Evolutionary conservation across 169 alveolate genomes (phyloP).

Genomic region (Cytauxzoon felis): DNA sequence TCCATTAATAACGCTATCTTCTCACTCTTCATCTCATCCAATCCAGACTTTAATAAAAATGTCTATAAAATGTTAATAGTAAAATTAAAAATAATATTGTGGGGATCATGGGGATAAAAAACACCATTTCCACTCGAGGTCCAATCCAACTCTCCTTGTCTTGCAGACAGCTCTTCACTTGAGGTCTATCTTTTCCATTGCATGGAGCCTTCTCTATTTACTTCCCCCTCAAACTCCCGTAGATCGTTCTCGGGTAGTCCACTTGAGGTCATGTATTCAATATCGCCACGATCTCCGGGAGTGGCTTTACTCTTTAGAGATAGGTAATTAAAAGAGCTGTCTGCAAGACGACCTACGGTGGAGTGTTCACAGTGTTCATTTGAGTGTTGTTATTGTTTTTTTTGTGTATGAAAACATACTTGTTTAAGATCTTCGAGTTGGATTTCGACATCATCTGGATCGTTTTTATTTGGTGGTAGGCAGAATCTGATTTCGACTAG

Average conservation of each 20-base stretch:
- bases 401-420: slow-evolving; percentile 24
- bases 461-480: slow-evolving; percentile 64
- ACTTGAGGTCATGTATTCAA: too few relatives aligned
- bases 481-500: slow-evolving; percentile 70
- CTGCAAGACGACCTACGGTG: too few relatives aligned
- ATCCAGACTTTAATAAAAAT: slow-evolving; percentile 86
- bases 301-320: too few relatives aligned
- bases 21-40: slow-evolving; percentile 86
- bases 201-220: background rate
- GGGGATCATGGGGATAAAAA: slow-evolving; percentile 53
- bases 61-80: slow-evolving; percentile 51
- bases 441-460: slow-evolving; percentile 64
- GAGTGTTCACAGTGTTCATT: too few relatives aligned
- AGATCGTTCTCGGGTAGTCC: background rate
- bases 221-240: background rate
- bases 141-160: too few relatives aligned
- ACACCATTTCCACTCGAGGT: too few relatives aligned
- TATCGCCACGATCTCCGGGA: too few relatives aligned
- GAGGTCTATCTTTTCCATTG: slow-evolving; percentile 9
- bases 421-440: slow-evolving; percentile 69
- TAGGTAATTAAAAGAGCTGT: too few relatives aligned
- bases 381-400: too few relatives aligned
- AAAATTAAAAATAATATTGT: slow-evolving; percentile 32
- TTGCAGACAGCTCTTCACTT: slow-evolving; percentile 34
- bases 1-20: slow-evolving; percentile 87